Base-by-base conservation (phyloP, 2,329 filamentous ascomycete species). In the Fusarium sp. region DNA sequence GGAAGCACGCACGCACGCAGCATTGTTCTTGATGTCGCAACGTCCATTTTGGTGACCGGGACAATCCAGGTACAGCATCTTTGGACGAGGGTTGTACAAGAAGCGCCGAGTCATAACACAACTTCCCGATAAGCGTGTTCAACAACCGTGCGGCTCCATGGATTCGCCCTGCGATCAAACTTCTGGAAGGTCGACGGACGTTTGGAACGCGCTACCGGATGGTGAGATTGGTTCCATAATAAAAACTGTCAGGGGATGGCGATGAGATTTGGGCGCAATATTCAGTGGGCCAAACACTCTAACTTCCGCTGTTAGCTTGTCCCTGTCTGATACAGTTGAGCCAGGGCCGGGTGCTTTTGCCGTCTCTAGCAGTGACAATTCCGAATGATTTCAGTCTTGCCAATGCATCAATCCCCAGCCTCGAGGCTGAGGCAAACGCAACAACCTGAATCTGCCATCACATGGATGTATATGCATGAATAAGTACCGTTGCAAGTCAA, bases 141-240 rank as follows among this genome's bases (percentile, higher is more conserved):
- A 70, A 75, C 56, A 77, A 70, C 74, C 70, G 73, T 77, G 72
- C 71, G 72, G 76, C 74, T 78, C 75, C 72, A 61, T 65, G 66
- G 66, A 64, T 74, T 73, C 70, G 71, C 72, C 75, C 69, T 77
- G 72, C 72, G 67, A 76, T 78, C 59, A 76, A 76, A 72, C 75
- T 78, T 78, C 77, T 78, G 72, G 77, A 78, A 78, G 77, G 69
- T 74, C 70, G 65, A 75, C 60, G 50, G 73, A 73, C 65, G 74
- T 73, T 78, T 75, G 75, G 77, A 78, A 78, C 75, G 64, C 77
- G 74, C 75, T 78, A 78, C 60, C 41, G 17, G 72, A 72, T 70
- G 65, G 72, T 72, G 75, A 78, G 64, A 72, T 76, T 77, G 66
- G 74, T 72, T 77, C 77, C 76, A 78, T 76, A 77, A 76, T 75